These are phyloP conservation scores for Cladosporium cucumerinum DNA, from an alignment of 2,329 filamentous ascomycete species.

Conservation along the genomic window DNA sequence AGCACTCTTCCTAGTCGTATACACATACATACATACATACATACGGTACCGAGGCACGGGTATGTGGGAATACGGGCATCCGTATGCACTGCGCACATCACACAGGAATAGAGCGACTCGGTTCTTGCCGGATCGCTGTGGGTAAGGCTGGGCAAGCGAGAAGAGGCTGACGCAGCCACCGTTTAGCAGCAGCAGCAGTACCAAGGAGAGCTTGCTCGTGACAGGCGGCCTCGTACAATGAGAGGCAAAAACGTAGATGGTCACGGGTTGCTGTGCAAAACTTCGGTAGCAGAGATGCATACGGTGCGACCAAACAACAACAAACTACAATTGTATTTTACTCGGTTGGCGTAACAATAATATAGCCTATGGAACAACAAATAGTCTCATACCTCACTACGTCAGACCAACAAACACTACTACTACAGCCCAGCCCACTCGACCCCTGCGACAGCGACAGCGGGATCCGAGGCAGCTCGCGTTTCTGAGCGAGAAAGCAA, in stretches of 20 bases:
- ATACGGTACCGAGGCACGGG: neutral
- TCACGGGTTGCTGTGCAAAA: neutral
- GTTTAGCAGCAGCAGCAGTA: too few species aligned
- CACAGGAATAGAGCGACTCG: neutral
- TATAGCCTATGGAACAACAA: neutral
- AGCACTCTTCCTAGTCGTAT: neutral
- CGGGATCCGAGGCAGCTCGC: neutral
- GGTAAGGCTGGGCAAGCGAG: slow-evolving; percentile 6
- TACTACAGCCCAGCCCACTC: neutral
- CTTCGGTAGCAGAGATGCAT: neutral
- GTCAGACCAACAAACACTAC: neutral
- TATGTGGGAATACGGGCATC: neutral
- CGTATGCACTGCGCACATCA: neutral
- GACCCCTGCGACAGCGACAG: neutral
- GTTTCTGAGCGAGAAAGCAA: neutral
- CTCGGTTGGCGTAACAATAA: neutral
- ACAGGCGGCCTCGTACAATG: neutral
- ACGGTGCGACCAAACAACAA: neutral
- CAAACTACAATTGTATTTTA: neutral
- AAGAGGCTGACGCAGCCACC: slow-evolving; percentile 5
- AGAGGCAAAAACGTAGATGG: neutral
- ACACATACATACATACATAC: neutral
- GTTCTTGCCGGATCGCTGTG: slow-evolving; percentile 5
- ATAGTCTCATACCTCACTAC: neutral
- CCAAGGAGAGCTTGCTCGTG: neutral